A percentile compares a stretch with the other conserved stretches of the same genome.
Conservation (phyloP, 176 grass and related monocot species). For the Triticum turgidum region DNA sequence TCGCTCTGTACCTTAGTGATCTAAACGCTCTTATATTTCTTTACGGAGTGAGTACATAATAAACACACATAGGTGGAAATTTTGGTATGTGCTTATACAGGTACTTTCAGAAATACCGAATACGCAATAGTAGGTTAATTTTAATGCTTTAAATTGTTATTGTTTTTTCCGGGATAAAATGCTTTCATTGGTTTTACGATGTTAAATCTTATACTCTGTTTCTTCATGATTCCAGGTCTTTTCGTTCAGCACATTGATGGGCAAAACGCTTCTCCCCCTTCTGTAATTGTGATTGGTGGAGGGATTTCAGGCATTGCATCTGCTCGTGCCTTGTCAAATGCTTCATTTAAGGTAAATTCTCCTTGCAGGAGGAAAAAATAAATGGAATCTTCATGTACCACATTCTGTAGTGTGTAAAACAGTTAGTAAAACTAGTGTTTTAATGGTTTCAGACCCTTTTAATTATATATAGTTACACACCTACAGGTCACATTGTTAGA, state of each 20-base stretch:
- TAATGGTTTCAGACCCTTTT: background rate
- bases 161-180: too few relatives aligned
- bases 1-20: too few relatives aligned
- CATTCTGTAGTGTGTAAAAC: background rate
- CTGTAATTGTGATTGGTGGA: constrained; percentile 92
- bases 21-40: too few relatives aligned
- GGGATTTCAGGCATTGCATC: constrained; percentile 97
- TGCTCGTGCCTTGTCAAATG: constrained; percentile 75
- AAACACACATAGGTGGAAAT: background rate
- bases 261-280: constrained; percentile 62
- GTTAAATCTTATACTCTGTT: background rate
- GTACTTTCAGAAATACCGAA: background rate
- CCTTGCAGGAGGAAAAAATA: background rate
- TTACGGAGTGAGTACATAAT: background rate
- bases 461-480: constrained; percentile 31
- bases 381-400: background rate
- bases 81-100: background rate
- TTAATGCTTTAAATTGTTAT: background rate
- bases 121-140: background rate
- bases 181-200: background rate
- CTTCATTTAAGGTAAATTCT: constrained; percentile 78
- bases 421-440: background rate
- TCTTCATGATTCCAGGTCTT: constrained; percentile 47
- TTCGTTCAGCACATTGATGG: constrained; percentile 78
- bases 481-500: constrained; percentile 82